These are phyloP conservation scores for Vicia villosa DNA, from an alignment of 306 rosid genomes.

Conservation along the genomic window DNA sequence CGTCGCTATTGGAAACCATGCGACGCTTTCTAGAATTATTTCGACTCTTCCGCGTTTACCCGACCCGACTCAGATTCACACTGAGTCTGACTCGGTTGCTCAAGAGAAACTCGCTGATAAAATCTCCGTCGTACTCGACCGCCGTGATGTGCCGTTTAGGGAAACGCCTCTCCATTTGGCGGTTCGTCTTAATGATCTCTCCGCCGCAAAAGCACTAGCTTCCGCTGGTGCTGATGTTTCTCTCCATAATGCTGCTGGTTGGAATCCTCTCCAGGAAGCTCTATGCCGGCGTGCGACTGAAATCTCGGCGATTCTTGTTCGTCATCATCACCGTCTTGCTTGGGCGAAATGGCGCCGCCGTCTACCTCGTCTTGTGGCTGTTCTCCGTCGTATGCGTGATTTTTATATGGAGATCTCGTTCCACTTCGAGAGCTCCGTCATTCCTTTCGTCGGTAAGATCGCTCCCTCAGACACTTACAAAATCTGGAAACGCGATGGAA, in stretches of 20 bases:
- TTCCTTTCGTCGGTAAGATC: slow-evolving; percentile 78
- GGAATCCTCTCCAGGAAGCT: slow-evolving; percentile 56
- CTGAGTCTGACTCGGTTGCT: slow-evolving; percentile 78
- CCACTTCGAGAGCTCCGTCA: slow-evolving; percentile 94
- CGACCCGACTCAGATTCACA: slow-evolving; percentile 61
- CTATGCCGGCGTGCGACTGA: slow-evolving; percentile 35
- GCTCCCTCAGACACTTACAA: slow-evolving; percentile 94
- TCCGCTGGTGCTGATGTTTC: slow-evolving; percentile 64
- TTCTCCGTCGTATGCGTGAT: slow-evolving; percentile 89
- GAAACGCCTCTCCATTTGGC: slow-evolving; percentile 95
- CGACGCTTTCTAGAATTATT: slow-evolving; percentile 58
- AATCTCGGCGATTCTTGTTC: slow-evolving; percentile 22
- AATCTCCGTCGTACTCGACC: slow-evolving; percentile 69
- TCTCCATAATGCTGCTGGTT: slow-evolving; percentile 46
- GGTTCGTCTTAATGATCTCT: slow-evolving; percentile 65
- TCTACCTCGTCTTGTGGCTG: slow-evolving; percentile 73
- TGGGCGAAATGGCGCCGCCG: slow-evolving; percentile 80
- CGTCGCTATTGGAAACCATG: slow-evolving; percentile 60
- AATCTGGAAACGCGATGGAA: slow-evolving; percentile 95
- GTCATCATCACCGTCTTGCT: slow-evolving; percentile 41
- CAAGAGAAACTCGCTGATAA: slow-evolving; percentile 77
- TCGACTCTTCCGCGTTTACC: slow-evolving; percentile 70
- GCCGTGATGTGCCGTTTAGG: slow-evolving; percentile 83
- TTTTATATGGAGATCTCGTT: slow-evolving; percentile 98
- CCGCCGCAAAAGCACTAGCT: slow-evolving; percentile 30